phyloP scores from a whole-genome alignment of 2,329 filamentous ascomycete genomes.

The Periconia sp. region DNA sequence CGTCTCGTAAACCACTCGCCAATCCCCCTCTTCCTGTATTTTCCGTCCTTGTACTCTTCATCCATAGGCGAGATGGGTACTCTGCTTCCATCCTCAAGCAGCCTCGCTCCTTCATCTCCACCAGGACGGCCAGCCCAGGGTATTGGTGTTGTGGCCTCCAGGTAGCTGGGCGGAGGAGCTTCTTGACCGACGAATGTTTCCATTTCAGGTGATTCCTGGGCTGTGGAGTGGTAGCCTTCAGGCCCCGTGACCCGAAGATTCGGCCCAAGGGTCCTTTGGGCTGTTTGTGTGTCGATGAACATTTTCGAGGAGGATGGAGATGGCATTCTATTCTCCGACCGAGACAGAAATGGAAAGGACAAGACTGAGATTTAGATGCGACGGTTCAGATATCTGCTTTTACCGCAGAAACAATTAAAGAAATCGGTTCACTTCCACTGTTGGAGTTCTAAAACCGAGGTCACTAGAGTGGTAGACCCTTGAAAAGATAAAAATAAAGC shows the following conservation, averaged over 20 bases:
- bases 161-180: conserved; percentile 29
- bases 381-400: no score
- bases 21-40: conserved; percentile 21
- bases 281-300: conserved; percentile 38
- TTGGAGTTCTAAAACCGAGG: no score
- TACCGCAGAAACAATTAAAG: no score
- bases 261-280: conserved; percentile 26
- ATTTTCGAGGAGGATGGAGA: conserved; percentile 11
- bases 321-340: background rate
- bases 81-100: conserved; percentile 17
- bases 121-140: conserved; percentile 28
- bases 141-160: conserved; percentile 39
- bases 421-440: no score
- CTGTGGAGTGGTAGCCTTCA: conserved; percentile 7
- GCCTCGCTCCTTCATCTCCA: conserved; percentile 32
- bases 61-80: conserved; percentile 16
- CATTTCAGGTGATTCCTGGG: conserved; percentile 25
- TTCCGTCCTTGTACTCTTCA: conserved; percentile 25
- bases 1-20: conserved; percentile 23
- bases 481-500: background rate
- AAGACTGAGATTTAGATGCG: conserved; percentile 1
- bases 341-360: conserved; percentile 3
- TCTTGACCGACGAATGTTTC: conserved; percentile 27
- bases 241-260: conserved; percentile 15
- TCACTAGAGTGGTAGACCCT: no score